phyloP scores from a whole-genome alignment of 805 yeast species.

The Yamadazyma sp. region DNA sequence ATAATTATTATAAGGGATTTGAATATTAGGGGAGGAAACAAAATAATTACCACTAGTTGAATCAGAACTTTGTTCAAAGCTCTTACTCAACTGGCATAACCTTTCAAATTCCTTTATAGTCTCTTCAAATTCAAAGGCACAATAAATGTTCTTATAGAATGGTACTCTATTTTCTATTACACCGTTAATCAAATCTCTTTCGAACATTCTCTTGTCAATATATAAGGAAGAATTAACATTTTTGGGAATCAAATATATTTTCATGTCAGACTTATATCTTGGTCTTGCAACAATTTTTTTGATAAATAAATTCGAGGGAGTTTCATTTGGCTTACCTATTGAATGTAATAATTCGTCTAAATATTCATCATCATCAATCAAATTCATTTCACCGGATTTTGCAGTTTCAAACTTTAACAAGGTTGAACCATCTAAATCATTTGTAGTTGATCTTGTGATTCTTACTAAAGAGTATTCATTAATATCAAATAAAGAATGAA shows the following conservation, averaged over 20 bases:
- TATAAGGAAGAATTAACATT: slow-evolving; percentile 37
- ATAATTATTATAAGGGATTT: background rate
- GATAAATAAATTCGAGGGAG: slow-evolving; percentile 47
- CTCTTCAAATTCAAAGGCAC: slow-evolving; percentile 17
- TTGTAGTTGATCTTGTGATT: slow-evolving; percentile 54
- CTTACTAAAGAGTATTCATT: slow-evolving; percentile 45
- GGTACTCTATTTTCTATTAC: slow-evolving; percentile 35
- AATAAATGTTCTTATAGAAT: slow-evolving; percentile 15
- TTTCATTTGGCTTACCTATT: slow-evolving; percentile 40
- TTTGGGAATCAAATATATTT: slow-evolving; percentile 53
- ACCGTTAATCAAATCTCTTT: slow-evolving; percentile 50
- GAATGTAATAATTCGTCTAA: slow-evolving; percentile 35
- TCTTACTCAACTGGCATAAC: no score
- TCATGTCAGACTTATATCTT: slow-evolving; percentile 60
- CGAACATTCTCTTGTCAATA: slow-evolving; percentile 48
- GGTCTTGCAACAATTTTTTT: slow-evolving; percentile 61
- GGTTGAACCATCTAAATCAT: slow-evolving; percentile 49
- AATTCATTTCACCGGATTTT: slow-evolving; percentile 47
- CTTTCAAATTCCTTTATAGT: slow-evolving; percentile 8
- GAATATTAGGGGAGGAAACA: slow-evolving; percentile 1
- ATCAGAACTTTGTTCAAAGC: background rate
- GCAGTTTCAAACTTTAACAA: slow-evolving; percentile 54
- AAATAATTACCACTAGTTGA: background rate
- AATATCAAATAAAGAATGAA: slow-evolving; percentile 38
- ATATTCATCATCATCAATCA: slow-evolving; percentile 49